Percentiles rank a stretch among this genome's conserved stretches.
These are phyloP conservation scores for Aspergillus glaucus DNA, from an alignment of 2,329 filamentous ascomycete species.

Conservation along the genomic window DNA sequence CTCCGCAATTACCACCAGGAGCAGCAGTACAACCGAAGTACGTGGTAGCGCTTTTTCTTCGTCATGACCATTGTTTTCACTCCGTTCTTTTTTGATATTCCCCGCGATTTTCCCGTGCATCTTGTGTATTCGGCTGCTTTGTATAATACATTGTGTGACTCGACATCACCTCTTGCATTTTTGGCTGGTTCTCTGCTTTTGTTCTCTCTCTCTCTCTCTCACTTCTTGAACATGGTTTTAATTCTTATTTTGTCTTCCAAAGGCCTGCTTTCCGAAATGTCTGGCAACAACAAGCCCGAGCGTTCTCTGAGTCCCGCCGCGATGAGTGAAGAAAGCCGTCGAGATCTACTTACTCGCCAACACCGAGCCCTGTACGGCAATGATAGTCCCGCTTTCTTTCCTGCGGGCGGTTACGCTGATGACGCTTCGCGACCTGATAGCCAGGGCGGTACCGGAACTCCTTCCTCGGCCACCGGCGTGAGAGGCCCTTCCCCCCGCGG, in stretches of 20 bases:
- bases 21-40: slow-evolving; percentile 99
- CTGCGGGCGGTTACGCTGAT: slow-evolving; percentile 60
- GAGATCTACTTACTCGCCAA: slow-evolving; percentile 91
- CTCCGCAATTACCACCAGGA: slow-evolving; percentile 99
- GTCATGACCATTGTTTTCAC: slow-evolving; percentile 17
- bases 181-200: slow-evolving; percentile 4
- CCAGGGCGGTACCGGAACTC: slow-evolving; percentile 53
- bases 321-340: slow-evolving; percentile 93
- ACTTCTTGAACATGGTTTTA: slow-evolving; percentile 36
- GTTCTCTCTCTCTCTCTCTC: background rate
- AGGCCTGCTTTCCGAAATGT: slow-evolving; percentile 63
- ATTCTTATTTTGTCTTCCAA: slow-evolving; percentile 34
- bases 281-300: slow-evolving; percentile 71
- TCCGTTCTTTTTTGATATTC: slow-evolving; percentile 26
- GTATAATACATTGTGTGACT: slow-evolving; percentile 36
- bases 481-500: slow-evolving; percentile 75
- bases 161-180: slow-evolving; percentile 6
- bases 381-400: slow-evolving; percentile 59
- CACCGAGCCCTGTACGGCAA: slow-evolving; percentile 89
- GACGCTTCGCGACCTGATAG: slow-evolving; percentile 62
- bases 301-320: slow-evolving; percentile 76
- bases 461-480: slow-evolving; percentile 53
- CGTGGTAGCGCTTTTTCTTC: slow-evolving; percentile 37
- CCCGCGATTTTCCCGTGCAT: slow-evolving; percentile 32
- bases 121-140: slow-evolving; percentile 37